Base-by-base conservation (phyloP, 257 asterid species). In the Verbena officinalis region DNA sequence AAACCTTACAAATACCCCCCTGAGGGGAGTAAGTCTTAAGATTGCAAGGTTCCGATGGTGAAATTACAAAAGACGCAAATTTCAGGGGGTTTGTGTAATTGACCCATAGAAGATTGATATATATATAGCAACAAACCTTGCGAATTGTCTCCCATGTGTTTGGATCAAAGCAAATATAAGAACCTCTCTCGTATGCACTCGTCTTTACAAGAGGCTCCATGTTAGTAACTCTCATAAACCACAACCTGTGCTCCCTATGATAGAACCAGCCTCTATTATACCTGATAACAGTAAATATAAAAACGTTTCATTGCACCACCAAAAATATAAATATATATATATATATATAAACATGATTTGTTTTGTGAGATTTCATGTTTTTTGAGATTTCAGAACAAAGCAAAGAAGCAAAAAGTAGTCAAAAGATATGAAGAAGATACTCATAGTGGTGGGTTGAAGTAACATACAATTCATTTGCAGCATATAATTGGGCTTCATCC, bases 81-180 rank as follows among this genome's bases (percentile, higher is more conserved):
- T n/a, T n/a, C n/a, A n/a, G n/a, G n/a, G 7, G 77, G 56, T 70
- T 36, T 24, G n/a, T n/a, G n/a, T n/a, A n/a, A 49, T 59, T 38
- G 64, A 42, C 21, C 15, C 20, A 55, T 3, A 50, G 42, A 49
- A 15, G 20, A 53, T 14, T 20, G 9, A 71, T 20, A 68, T 51
- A 20, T 6, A 71, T 20, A 68, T 51, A 20, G 31, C 7, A 59
- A 33, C 78, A 30, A 51, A 94, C 99, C 98, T 94, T 94, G 75
- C 96, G 95, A 56, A 90, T 71, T 20, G 96, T 94, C 74, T 94
- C 98, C 99, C 99, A 94, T 59, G 95, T 84, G 80, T 84, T 91
- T 27, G 99, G 98, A 80, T 94, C 99, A 70, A 94, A 91, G 73
- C 86, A 83, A 70, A 88, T 84, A 68, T 86, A 94, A 53, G 98